phyloP scores from a whole-genome alignment of 192 early-diverging fungal species.

The Coemansia sp. region DNA sequence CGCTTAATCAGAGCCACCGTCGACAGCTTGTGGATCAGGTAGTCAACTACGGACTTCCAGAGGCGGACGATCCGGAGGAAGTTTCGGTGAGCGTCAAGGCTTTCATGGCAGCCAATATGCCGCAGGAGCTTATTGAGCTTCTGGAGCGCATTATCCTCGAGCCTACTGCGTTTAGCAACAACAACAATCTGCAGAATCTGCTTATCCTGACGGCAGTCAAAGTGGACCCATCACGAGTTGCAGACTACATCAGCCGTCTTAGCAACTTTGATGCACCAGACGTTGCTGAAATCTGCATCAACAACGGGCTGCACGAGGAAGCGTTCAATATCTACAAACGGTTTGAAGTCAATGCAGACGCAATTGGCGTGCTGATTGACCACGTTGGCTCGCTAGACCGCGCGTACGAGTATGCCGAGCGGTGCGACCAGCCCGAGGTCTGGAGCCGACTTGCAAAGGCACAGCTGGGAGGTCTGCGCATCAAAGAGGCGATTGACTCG shows the following conservation, averaged over 20 bases:
- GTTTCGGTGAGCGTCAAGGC: conserved; percentile 97
- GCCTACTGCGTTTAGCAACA: conserved; percentile 88
- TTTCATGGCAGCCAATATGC: conserved; percentile 95
- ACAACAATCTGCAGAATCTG: conserved; percentile 96
- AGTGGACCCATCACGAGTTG: conserved; percentile 88
- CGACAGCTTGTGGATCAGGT: conserved; percentile 92
- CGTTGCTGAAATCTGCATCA: conserved; percentile 94
- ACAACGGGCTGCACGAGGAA: conserved; percentile 88
- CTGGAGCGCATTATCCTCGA: conserved; percentile 96
- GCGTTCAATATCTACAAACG: conserved; percentile 96
- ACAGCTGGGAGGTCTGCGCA: conserved; percentile 84
- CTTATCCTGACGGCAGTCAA: conserved; percentile 97
- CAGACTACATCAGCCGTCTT: conserved; percentile 93
- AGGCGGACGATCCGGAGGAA: conserved; percentile 95
- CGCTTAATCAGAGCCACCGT: conserved; percentile 65
- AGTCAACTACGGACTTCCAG: conserved; percentile 87
- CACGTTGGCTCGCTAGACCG: conserved; percentile 92
- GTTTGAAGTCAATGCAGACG: conserved; percentile 84
- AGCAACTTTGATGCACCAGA: conserved; percentile 97
- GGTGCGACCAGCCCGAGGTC: conserved; percentile 84
- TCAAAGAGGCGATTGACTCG: conserved; percentile 96
- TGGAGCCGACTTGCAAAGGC: conserved; percentile 96
- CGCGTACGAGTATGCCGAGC: conserved; percentile 94
- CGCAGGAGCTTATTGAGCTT: conserved; percentile 95
- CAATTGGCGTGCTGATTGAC: conserved; percentile 88